These are phyloP conservation scores for Microbotryum violaceum DNA, from an alignment of 1,284 basidiomycete species.

Conservation along the genomic window DNA sequence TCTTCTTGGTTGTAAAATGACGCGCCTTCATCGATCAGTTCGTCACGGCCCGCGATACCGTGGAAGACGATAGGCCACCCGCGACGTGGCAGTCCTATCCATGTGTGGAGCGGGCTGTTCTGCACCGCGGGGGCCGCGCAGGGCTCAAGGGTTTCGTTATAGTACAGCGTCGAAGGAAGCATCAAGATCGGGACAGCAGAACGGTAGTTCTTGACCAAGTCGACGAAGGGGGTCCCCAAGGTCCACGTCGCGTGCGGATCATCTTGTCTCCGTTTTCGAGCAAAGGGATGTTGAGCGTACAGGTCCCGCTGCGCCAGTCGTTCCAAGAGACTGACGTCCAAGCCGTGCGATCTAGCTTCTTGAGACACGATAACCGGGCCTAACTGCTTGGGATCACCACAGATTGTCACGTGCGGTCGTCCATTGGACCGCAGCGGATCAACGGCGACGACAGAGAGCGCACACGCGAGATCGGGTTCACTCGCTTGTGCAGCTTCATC, in stretches of 20 bases:
- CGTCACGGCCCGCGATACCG: slow-evolving; percentile 37
- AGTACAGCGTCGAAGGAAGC: slow-evolving; percentile 42
- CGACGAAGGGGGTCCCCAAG: slow-evolving; percentile 28
- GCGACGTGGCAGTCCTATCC: slow-evolving; percentile 37
- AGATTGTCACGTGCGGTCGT: slow-evolving; percentile 32
- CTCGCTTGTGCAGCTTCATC: slow-evolving; percentile 45
- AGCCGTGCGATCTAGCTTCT: slow-evolving; percentile 36
- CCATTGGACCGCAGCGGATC: slow-evolving; percentile 10
- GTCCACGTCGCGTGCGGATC: slow-evolving; percentile 2
- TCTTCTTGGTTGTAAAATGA: slow-evolving; percentile 37
- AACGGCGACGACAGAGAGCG: slow-evolving; percentile 39
- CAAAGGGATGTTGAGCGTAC: slow-evolving; percentile 34
- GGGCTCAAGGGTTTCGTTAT: slow-evolving; percentile 41
- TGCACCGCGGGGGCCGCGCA: slow-evolving; percentile 23
- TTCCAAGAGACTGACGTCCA: slow-evolving; percentile 43
- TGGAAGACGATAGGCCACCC: slow-evolving; percentile 40
- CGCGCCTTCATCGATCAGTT: slow-evolving; percentile 41
- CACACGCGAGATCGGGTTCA: slow-evolving; percentile 40
- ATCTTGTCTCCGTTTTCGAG: slow-evolving; percentile 1
- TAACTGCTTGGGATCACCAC: slow-evolving; percentile 43
- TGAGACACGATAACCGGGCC: slow-evolving; percentile 40
- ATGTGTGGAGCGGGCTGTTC: slow-evolving; percentile 32
- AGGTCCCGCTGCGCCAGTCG: slow-evolving; percentile 37
- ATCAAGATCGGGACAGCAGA: slow-evolving; percentile 41
- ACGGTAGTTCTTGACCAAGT: slow-evolving; percentile 41